phyloP scores from a whole-genome alignment of 1,139 yeast genomes.

The Suhomyces coccinellae region DNA sequence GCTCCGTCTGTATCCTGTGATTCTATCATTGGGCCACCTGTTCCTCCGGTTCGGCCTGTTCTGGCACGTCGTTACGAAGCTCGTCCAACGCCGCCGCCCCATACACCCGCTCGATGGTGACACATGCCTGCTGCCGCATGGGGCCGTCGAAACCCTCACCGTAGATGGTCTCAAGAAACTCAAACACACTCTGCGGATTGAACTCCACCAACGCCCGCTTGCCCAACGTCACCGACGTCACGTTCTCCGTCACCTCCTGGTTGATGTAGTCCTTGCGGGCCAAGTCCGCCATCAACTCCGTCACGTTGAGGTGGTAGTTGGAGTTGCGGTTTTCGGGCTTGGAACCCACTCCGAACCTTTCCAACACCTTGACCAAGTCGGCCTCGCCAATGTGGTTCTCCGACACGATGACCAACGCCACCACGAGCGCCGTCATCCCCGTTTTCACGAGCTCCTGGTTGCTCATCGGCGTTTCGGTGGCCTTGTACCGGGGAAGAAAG shows the following conservation, averaged over 20 bases:
- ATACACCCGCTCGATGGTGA: conserved; percentile 32
- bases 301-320: conserved; percentile 23
- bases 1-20: too few species aligned
- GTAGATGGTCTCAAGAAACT: conserved; percentile 29
- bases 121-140: conserved; percentile 23
- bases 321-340: conserved; percentile 24
- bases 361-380: conserved; percentile 24
- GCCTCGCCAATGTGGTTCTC: conserved; percentile 37
- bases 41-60: background rate
- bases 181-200: conserved; percentile 30
- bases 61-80: background rate
- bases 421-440: conserved; percentile 30
- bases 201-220: conserved; percentile 37
- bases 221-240: conserved; percentile 34
- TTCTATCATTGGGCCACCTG: background rate
- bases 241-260: conserved; percentile 21
- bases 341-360: conserved; percentile 33
- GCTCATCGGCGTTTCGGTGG: conserved; percentile 18
- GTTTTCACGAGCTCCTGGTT: conserved; percentile 32
- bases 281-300: conserved; percentile 33
- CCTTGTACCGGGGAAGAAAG: conserved; percentile 20
- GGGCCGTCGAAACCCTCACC: conserved; percentile 27
- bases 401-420: conserved; percentile 32
- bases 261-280: conserved; percentile 35
- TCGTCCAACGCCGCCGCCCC: conserved; percentile 15